Base-by-base conservation (phyloP, 1,139 yeast species). In the Pichia sp. region DNA sequence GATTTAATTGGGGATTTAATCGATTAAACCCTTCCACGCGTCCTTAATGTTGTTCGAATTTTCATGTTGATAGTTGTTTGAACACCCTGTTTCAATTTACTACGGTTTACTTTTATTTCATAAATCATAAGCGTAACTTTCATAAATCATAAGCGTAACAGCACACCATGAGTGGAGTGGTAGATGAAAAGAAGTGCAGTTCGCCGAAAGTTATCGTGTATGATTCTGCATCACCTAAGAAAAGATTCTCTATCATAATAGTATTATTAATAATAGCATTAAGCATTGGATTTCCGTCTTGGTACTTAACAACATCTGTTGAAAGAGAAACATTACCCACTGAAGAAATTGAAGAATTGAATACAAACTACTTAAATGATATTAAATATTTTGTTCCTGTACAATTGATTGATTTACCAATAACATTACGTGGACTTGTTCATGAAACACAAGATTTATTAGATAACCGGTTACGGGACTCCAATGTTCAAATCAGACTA, bases 251-350 rank as follows among this genome's bases (percentile, higher is more conserved):
- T 23, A 49, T 54, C 11, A 40, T 63, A 11, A 18, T 53, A 15
- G 45, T 53, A 4, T 41, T 57, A 21, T 22, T 55, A 9, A 33
- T 66, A 1, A 51, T 76, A 4, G 70, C 78, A 35, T 50, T 69
- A 2, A 52, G 70, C 6, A 59, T 84, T n/a, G 96, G 95, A 2
- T 56, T 78, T 16, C 96, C 96, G 2, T 60, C 85, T 48, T 87
- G 91, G 81, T 64, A 70, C 44, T 60, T 63, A 36, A 76, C 95
- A 28, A 85, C 96, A 5, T 70, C 79, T 18, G 77, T 86, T 9
- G 76, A 83, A 54, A 69, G 95, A 47, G 93, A 95, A 0, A 76
- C 77, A 22, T 66, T 88, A 38, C 94, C 94, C 5, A 61, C 69
- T 10, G 68, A 66, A 7, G 70, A 72, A 44, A 76, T 86, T 45